Conservation (phyloP, 257 asterid species). For the Nicotiana benthamiana region DNA sequence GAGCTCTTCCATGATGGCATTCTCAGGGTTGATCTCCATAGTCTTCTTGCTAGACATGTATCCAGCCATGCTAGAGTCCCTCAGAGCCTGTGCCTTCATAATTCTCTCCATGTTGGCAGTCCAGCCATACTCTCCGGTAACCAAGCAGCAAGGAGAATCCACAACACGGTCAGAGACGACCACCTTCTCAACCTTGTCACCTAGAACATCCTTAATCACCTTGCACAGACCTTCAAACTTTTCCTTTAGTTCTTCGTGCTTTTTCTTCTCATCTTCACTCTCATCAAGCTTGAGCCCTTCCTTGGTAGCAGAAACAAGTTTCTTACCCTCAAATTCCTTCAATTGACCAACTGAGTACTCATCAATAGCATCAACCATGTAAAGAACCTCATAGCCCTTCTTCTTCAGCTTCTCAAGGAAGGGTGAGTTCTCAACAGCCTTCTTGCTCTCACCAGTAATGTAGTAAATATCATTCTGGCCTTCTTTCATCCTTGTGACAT, state of each 20-base stretch:
- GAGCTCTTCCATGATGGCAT: slow-evolving; percentile 63
- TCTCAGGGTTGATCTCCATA: slow-evolving; percentile 64
- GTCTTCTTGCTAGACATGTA: slow-evolving; percentile 76
- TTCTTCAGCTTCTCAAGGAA: slow-evolving; percentile 64
- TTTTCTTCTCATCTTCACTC: slow-evolving; percentile 51
- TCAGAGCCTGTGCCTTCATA: slow-evolving; percentile 62
- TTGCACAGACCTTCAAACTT: slow-evolving; percentile 54
- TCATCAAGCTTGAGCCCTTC: slow-evolving; percentile 62
- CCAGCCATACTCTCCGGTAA: slow-evolving; percentile 63
- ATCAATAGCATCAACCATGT: slow-evolving; percentile 60
- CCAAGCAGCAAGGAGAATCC: slow-evolving; percentile 64
- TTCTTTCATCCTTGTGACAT: slow-evolving; percentile 66
- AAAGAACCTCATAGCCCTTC: slow-evolving; percentile 59
- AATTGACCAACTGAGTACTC: slow-evolving; percentile 55
- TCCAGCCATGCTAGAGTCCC: slow-evolving; percentile 69
- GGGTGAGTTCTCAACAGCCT: slow-evolving; percentile 68
- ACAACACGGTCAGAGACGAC: slow-evolving; percentile 57
- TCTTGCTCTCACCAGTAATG: slow-evolving; percentile 62
- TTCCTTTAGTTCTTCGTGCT: slow-evolving; percentile 39
- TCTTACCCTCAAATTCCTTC: slow-evolving; percentile 60
- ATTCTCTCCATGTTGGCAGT: slow-evolving; percentile 71
- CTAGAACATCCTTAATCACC: slow-evolving; percentile 56
- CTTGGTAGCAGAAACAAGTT: slow-evolving; percentile 59
- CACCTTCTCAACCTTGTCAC: slow-evolving; percentile 61
- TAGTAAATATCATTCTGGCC: slow-evolving; percentile 53